phyloP scores from a whole-genome alignment of 345 rosid genomes.

The Eucalyptus brandiana region DNA sequence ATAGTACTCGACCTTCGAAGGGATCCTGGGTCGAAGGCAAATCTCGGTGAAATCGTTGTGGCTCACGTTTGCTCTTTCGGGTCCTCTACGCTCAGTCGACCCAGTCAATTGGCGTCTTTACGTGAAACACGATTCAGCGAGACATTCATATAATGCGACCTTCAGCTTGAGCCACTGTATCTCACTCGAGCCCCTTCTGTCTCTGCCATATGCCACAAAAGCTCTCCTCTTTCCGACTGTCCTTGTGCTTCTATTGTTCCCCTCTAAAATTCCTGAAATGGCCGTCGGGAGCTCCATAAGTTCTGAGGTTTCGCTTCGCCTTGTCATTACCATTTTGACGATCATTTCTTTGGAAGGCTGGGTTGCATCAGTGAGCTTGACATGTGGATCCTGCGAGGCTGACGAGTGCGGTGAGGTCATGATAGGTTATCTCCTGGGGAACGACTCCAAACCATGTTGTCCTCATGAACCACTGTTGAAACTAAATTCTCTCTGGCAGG shows the following conservation, averaged over 20 bases:
- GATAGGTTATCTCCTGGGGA: accelerated
- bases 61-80: neutral
- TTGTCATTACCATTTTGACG: neutral
- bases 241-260: neutral
- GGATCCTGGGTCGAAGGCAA: neutral
- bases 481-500: neutral
- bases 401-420: neutral
- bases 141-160: neutral
- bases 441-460: neutral
- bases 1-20: neutral
- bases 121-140: accelerated
- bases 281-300: neutral
- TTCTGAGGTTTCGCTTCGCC: neutral
- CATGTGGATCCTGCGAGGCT: accelerated
- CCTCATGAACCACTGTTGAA: accelerated
- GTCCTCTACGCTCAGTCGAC: neutral
- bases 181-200: neutral
- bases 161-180: neutral
- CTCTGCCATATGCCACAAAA: neutral
- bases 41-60: neutral
- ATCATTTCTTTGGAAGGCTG: neutral
- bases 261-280: neutral
- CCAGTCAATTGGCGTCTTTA: neutral
- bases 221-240: neutral
- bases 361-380: neutral